Evolutionary conservation across 345 rosid species (phyloP).

Genomic region (Bruguiera parviflora): DNA sequence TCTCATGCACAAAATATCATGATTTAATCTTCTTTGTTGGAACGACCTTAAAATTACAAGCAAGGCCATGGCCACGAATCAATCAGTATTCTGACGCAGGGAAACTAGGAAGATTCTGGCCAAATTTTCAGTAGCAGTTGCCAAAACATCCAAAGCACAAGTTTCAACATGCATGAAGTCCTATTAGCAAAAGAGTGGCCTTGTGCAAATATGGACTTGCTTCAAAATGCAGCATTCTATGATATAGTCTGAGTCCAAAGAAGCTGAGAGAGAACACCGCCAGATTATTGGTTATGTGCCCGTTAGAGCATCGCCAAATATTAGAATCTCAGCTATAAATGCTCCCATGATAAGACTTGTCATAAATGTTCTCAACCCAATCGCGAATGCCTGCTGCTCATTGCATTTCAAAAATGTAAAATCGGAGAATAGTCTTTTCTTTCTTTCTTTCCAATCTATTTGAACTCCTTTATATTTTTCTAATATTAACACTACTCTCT

Average conservation of each 20-base stretch:
- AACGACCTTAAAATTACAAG: too few relatives aligned
- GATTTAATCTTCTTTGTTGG: too few relatives aligned
- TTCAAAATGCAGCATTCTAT: neutral
- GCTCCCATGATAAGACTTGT: neutral
- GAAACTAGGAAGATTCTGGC: too few relatives aligned
- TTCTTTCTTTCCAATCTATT: neutral
- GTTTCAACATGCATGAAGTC: too few relatives aligned
- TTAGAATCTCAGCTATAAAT: neutral
- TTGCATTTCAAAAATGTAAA: too few relatives aligned
- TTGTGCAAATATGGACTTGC: neutral
- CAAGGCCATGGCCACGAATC: too few relatives aligned
- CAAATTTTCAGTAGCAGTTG: too few relatives aligned
- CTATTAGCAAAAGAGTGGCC: too few relatives aligned
- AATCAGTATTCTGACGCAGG: too few relatives aligned
- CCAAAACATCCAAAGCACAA: too few relatives aligned
- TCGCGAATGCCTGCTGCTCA: neutral
- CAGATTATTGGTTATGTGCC: neutral
- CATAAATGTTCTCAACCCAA: neutral
- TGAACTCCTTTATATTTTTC: neutral
- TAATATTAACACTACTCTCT: neutral
- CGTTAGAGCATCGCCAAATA: neutral
- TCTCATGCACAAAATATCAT: too few relatives aligned
- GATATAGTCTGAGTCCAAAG: neutral
- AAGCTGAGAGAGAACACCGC: neutral
- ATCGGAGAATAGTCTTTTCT: neutral